phyloP scores from a whole-genome alignment of 495 filamentous ascomycete species.

The Neurospora sp. region DNA sequence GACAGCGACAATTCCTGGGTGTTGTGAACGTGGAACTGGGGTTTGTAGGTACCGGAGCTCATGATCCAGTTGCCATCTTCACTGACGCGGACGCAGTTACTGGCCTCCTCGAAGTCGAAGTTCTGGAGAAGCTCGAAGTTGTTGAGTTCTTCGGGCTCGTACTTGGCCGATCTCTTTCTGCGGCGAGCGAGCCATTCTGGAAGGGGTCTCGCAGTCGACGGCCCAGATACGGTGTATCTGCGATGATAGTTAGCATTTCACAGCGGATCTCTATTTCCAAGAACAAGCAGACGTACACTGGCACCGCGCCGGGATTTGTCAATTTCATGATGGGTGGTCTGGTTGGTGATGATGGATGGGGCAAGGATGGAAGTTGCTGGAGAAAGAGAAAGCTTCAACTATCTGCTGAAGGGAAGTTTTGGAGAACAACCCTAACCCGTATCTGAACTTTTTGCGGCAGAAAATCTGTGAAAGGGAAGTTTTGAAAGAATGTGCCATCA shows the following conservation, averaged over 20 bases:
- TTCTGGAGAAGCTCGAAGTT: constrained; percentile 93
- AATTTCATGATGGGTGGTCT: constrained; percentile 59
- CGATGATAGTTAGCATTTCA: neutral
- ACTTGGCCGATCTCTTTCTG: constrained; percentile 85
- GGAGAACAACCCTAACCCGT: neutral
- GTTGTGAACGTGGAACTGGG: constrained; percentile 93
- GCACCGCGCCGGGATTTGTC: constrained; percentile 75
- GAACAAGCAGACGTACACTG: constrained; percentile 46
- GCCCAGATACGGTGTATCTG: constrained; percentile 78
- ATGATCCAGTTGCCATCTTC: constrained; percentile 98
- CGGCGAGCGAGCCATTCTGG: constrained; percentile 92
- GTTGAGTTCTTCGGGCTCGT: constrained; percentile 85
- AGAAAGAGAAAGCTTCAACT: neutral
- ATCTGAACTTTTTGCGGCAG: neutral
- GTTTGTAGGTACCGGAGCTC: constrained; percentile 91
- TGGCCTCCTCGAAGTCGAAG: constrained; percentile 98
- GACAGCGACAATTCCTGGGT: constrained; percentile 87
- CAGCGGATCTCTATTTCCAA: neutral
- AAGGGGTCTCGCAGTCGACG: constrained; percentile 77
- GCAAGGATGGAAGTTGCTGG: neutral
- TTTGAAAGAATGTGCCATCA: too few species aligned
- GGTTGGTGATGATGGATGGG: neutral
- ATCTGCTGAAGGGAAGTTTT: neutral
- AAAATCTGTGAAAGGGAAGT: neutral
- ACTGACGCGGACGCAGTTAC: constrained; percentile 77